A percentile compares a stretch with the other conserved stretches of the same genome.
Evolutionary conservation across 2,329 filamentous ascomycete genomes (phyloP).

Genomic region (Biscogniauxia marginata): DNA sequence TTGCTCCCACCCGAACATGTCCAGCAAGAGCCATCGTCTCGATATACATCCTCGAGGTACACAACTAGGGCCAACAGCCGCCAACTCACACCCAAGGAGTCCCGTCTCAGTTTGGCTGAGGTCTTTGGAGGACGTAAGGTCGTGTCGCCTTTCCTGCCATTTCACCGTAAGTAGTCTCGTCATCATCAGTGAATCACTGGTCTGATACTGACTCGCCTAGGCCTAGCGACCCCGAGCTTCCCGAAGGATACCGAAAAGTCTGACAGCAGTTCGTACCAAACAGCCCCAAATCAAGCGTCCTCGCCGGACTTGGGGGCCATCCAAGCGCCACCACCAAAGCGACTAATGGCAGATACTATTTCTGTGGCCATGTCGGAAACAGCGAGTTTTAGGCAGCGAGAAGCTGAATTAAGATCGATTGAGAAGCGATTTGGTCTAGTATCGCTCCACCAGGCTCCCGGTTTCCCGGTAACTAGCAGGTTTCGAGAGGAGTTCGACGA

Average conservation of each 20-base stretch:
- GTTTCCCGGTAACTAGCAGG: slow-evolving; percentile 34
- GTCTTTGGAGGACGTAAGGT: slow-evolving; percentile 13
- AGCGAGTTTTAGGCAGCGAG: slow-evolving; percentile 38
- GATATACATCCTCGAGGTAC: slow-evolving; percentile 28
- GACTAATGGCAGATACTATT: slow-evolving; percentile 12
- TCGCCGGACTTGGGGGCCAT: slow-evolving; percentile 13
- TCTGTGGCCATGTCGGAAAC: slow-evolving; percentile 34
- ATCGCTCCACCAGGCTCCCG: slow-evolving; percentile 30
- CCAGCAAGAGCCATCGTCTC: slow-evolving; percentile 21
- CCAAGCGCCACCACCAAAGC: slow-evolving; percentile 6
- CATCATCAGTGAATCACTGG: not conserved
- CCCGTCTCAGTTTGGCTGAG: slow-evolving; percentile 17
- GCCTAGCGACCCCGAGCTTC: slow-evolving; percentile 14
- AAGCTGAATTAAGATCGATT: slow-evolving; percentile 39
- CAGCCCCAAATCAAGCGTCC: slow-evolving; percentile 23
- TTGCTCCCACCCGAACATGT: slow-evolving; percentile 2
- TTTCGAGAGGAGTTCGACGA: slow-evolving; percentile 42
- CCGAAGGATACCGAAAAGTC: slow-evolving; percentile 23
- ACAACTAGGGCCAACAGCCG: slow-evolving; percentile 24
- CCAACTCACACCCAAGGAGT: slow-evolving; percentile 20
- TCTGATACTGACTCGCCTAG: slow-evolving; percentile 12
- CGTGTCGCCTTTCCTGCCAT: slow-evolving; percentile 9
- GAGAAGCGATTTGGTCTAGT: slow-evolving; percentile 41
- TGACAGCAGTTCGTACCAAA: slow-evolving; percentile 30
- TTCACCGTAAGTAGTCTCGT: slow-evolving; percentile 19